Evolutionary conservation across 306 rosid species (phyloP), one percentile per base, ranked within the genome.

Genomic region (Begonia peltatifolia): DNA sequence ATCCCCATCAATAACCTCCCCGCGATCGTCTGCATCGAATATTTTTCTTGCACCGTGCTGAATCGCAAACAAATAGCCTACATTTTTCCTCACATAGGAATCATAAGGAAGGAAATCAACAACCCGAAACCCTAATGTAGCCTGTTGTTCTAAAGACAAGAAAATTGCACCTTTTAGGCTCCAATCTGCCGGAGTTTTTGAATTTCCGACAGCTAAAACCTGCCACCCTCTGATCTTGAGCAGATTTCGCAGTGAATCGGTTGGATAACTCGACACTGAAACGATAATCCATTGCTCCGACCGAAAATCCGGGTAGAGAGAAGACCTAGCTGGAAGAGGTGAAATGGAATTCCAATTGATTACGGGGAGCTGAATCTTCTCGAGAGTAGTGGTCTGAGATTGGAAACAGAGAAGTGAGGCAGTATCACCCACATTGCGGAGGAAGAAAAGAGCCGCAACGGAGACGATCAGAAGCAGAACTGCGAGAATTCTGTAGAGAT

Each of bases 21-120:
- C 94, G 13, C 96, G 84, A 74, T 90, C 94, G 43, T 90, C 99
- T 14, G 84, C 81, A 63, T 92, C 99, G 46, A 74, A 92, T 53
- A 92, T 81, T 70, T 79, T 92, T 78, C 77, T 81, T 41, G 93
- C 99, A 3, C 99, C 99, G 10, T 86, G 99, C 54, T 86, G 99
- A 61, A 86, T 83, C 0, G 99, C 99, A 62, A 83, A 92, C 75
- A 92, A 76, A 61, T 83, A 92, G 23, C 99, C 99, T 49, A 86
- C 88, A 66, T 57, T 83, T 61, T 92, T 92, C 79, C 99, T 81
- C 67, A 92, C 87, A 57, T 71, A 83, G 10, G 96, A 86, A 62
- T 86, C 94, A 61, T 81, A 92, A 56, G 96, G 96, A 66, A 92
- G 69, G 46, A 56, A 81, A 63, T 86, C 94, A 48, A 86, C 79